A percentile compares a stretch with the other conserved stretches of the same genome.
phyloP scores from a whole-genome alignment of 768 basidiomycete genomes.

The Panaeolus cyanescens region DNA sequence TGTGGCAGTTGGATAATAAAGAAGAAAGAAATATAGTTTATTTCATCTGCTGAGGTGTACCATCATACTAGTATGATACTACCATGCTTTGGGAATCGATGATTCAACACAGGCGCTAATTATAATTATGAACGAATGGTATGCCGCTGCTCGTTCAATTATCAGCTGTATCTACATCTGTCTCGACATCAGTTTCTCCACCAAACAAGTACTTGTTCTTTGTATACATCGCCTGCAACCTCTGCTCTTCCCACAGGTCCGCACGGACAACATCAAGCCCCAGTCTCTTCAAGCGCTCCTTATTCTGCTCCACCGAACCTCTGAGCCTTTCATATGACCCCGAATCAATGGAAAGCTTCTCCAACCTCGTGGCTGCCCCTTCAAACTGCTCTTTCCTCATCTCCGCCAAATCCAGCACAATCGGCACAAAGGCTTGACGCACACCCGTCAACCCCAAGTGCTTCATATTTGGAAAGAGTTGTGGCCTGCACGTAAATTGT shows the following conservation, averaged over 20 bases:
- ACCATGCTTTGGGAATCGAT: no score
- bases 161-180: neutral
- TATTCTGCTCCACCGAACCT: neutral
- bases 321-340: neutral
- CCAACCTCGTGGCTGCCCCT: neutral
- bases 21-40: no score
- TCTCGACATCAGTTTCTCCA: conserved; percentile 10
- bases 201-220: conserved; percentile 3
- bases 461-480: neutral
- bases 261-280: neutral
- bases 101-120: no score
- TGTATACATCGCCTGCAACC: neutral
- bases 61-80: no score
- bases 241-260: conserved; percentile 10
- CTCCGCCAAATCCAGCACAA: neutral
- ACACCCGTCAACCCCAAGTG: conserved; percentile 1
- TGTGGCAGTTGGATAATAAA: no score
- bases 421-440: neutral
- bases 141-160: no score
- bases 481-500: neutral
- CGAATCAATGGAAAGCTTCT: neutral
- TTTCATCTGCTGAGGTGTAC: no score
- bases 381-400: neutral
- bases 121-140: no score
- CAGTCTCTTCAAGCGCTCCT: neutral